Evolutionary conservation across 2,329 filamentous ascomycete species (phyloP), one percentile per base, ranked within the genome.

Genomic region (Dendryphion nanum): DNA sequence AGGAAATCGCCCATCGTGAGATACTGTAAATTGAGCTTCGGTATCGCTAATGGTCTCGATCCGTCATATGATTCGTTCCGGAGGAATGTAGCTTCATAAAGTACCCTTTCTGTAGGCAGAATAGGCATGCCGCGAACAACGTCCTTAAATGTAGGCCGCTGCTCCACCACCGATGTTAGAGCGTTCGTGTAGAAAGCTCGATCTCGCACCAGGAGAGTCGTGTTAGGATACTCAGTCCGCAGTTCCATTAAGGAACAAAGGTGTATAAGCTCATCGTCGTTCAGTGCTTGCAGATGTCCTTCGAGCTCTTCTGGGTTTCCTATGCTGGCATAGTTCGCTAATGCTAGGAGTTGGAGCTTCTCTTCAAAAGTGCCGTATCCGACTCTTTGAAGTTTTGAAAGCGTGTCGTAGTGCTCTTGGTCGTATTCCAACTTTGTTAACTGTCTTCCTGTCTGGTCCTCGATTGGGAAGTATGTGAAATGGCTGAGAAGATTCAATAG

Each of bases 11-110:
- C 89, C 35, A 95, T 81, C 3, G 90, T 95, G 12, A 98, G 75
- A 65, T 98, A 98, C 59, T 98, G 93, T 18, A 98, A 72, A 53
- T 96, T 98, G 31, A 97, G 70, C 63, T 98, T 98, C 3, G 93
- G 93, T 30, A 98, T 81, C 3, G 93, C 88, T 41, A 98, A 74
- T 4, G 93, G 90, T 33, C 81, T 81, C 17, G 88, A 89, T 18
- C 90, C 90, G 62, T 95, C 85, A 55, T 96, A 97, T 6, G 75
- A 76, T 55, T 96, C 90, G 40, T 91, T 91, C 41, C 89, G 81
- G 39, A 90, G 68, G 37, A 95, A 78, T 18, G 82, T 81, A 35
- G 76, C 75, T 42, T 96, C 89, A 56, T 96, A 96, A 4, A 98
- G 72, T 2, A 79, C 70, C 41, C 78, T 72, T 59, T 97, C 93